Base-by-base conservation (phyloP, 768 basidiomycete genomes). In the Suillus ampliporus region DNA sequence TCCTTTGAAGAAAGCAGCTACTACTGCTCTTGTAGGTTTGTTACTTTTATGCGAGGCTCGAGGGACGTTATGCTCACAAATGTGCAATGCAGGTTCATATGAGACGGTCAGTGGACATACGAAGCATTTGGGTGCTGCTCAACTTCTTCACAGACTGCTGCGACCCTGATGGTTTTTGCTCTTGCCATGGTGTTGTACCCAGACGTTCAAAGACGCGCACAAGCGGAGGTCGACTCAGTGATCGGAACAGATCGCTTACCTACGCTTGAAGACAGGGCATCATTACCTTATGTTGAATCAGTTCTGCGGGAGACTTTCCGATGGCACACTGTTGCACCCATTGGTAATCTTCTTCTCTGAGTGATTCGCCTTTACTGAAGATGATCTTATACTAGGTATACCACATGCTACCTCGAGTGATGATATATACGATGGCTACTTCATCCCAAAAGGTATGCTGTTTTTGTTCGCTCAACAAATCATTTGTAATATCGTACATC, bases 361-460 rank as follows among this genome's bases (percentile, higher is more conserved):
- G 1, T 43, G n/a, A n/a, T n/a, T 13, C 37, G 37, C 37, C 4
- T 0, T 60, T 44, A 31, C 50, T 67, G 3, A 64, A 21, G 13
- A 21, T 17, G 5, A 47, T 60, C n/a, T 11, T 21, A 13, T n/a
- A n/a, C n/a, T 38, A 65, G 71, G 65, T 17, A 34, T 73, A 13
- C 66, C 72, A 9, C 74, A 74, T 61, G 47, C 58, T 8, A 28
- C 67, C 9, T 78, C 76, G 1, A 65, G 72, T 47, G 78, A 79
- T 60, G 80, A 80, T 48, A 81, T n/a, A n/a, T n/a, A n/a, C n/a
- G n/a, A n/a, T n/a, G n/a, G n/a, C n/a, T n/a, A n/a, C n/a, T n/a
- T n/a, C 9, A 86, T 87, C 52, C 85, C 85, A 8, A 76, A 77
- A 60, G 84, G 84, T 60, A 4, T 17, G 58, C 17, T 9, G 19